Evolutionary conservation across 352 stramenopile species (phyloP).

Genomic region (Thalassiosira hispida): DNA sequence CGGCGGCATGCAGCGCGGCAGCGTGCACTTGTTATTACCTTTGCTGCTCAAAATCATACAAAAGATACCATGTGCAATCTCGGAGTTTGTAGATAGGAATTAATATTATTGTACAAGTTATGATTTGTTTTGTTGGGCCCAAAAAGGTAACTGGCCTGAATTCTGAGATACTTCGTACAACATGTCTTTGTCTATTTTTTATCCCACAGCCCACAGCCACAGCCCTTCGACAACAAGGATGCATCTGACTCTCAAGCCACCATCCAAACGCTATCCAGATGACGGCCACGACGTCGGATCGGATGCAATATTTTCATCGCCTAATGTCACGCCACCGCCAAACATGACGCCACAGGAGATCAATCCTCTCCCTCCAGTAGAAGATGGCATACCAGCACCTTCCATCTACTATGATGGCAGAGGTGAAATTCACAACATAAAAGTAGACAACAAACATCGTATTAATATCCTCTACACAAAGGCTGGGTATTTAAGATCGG

Average conservation of each 20-base stretch:
- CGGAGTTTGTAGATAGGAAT: neutral
- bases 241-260: too few relatives aligned
- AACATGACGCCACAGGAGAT: neutral
- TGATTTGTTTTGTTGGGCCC: too few relatives aligned
- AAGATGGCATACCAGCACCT: constrained; percentile 37
- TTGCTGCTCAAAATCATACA: neutral
- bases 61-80: neutral
- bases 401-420: constrained; percentile 52
- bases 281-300: constrained; percentile 30
- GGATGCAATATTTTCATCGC: constrained; percentile 43
- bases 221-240: too few relatives aligned
- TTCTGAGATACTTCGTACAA: too few relatives aligned
- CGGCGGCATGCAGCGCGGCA: too few relatives aligned
- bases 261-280: neutral
- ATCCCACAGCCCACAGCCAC: too few relatives aligned
- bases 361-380: constrained; percentile 1
- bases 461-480: constrained; percentile 69
- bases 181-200: too few relatives aligned
- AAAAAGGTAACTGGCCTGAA: too few relatives aligned
- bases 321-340: constrained; percentile 24
- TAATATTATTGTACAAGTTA: neutral
- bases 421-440: constrained; percentile 64
- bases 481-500: constrained; percentile 49
- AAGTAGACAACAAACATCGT: constrained; percentile 35
- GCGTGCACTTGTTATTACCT: too few relatives aligned